Evolutionary conservation across 139 green algal genomes (phyloP).

Genomic region (Eudorina sp.): DNA sequence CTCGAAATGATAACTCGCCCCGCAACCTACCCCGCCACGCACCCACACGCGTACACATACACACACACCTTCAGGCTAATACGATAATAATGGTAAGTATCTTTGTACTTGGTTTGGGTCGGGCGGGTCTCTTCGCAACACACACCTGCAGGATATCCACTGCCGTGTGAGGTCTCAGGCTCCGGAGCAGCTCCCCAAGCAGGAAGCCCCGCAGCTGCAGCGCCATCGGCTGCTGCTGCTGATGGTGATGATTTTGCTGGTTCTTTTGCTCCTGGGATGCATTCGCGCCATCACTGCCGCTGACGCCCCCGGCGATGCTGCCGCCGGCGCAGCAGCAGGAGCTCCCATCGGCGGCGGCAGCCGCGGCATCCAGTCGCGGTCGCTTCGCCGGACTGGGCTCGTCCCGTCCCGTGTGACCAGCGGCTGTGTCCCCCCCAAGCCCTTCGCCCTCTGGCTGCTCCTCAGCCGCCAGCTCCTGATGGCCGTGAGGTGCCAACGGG

Average conservation of each 20-base stretch:
- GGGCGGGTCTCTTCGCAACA: no score
- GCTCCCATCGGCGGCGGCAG: background rate
- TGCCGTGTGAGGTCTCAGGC: background rate
- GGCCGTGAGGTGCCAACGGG: background rate
- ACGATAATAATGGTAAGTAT: no score
- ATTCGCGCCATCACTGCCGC: background rate
- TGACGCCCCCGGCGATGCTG: background rate
- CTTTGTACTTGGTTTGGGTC: background rate
- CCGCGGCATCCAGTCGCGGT: background rate
- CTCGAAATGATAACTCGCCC: background rate
- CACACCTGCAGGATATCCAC: conserved; percentile 28
- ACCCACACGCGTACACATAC: background rate
- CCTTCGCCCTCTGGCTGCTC: no score
- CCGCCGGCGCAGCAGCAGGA: background rate
- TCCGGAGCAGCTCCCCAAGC: background rate
- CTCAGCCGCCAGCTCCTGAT: background rate
- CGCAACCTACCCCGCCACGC: background rate
- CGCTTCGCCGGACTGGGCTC: background rate
- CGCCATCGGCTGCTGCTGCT: background rate
- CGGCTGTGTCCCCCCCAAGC: background rate
- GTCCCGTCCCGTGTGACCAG: background rate
- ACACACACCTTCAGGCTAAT: background rate
- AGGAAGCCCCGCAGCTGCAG: background rate
- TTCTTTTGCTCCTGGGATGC: background rate
- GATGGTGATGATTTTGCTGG: background rate